Evolutionary conservation across 2,329 filamentous ascomycete species (phyloP).

Genomic region (Xylariales sp.): DNA sequence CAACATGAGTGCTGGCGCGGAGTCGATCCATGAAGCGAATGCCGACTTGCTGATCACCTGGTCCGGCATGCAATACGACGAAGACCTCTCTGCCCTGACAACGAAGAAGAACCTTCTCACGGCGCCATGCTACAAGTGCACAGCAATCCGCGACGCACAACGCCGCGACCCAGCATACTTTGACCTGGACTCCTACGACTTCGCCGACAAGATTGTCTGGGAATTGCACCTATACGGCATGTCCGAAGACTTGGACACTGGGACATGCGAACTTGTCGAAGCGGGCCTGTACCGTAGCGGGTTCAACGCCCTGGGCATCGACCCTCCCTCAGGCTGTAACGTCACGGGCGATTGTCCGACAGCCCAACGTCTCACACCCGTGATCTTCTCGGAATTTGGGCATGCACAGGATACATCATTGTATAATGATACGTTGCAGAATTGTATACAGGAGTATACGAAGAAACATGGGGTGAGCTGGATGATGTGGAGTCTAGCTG

Average conservation of each 20-base stretch:
- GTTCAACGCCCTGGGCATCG: conserved; percentile 42
- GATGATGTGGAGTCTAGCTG: conserved; percentile 46
- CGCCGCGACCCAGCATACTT: conserved; percentile 40
- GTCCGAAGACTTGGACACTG: conserved; percentile 39
- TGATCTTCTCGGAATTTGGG: conserved; percentile 44
- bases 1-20: conserved; percentile 10
- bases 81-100: conserved; percentile 39
- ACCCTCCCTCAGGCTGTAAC: conserved; percentile 34
- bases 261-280: conserved; percentile 41
- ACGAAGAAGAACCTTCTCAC: conserved; percentile 34
- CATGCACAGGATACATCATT: conserved; percentile 36
- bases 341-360: conserved; percentile 31
- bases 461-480: conserved; percentile 39
- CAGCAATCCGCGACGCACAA: conserved; percentile 35
- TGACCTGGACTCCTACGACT: conserved; percentile 38
- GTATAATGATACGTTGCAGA: conserved; percentile 40
- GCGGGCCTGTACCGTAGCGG: conserved; percentile 44
- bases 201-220: conserved; percentile 43
- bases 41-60: conserved; percentile 41
- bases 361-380: conserved; percentile 37
- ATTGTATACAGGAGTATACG: conserved; percentile 41
- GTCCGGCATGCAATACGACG: conserved; percentile 44
- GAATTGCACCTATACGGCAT: conserved; percentile 40
- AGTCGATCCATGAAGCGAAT: conserved; percentile 39
- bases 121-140: conserved; percentile 36